These are phyloP conservation scores for Alliaria petiolata DNA, from an alignment of 345 rosid species.

Conservation along the genomic window DNA sequence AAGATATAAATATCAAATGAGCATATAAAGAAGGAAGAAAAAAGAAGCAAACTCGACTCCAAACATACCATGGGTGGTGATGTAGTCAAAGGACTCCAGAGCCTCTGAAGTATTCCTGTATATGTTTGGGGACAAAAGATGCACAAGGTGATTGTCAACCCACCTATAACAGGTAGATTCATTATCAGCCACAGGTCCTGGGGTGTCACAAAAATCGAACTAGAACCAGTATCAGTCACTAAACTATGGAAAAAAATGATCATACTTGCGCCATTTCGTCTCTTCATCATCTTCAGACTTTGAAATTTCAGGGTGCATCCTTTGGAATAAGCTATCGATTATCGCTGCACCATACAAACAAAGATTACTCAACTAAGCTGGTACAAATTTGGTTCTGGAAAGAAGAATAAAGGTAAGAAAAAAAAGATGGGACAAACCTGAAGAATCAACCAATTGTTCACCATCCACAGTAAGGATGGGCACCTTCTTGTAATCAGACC, in stretches of 20 bases:
- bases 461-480: constrained; percentile 79
- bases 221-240: neutral
- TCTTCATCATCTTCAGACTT: constrained; percentile 55
- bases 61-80: constrained; percentile 73
- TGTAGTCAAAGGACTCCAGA: constrained; percentile 85
- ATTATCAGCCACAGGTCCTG: constrained; percentile 1
- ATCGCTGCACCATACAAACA: constrained; percentile 51
- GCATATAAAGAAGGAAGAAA: neutral
- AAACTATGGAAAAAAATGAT: neutral
- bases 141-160: constrained; percentile 94
- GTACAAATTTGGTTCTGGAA: neutral
- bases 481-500: constrained; percentile 96
- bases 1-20: neutral
- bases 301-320: constrained; percentile 52
- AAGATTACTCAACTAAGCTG: neutral
- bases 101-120: constrained; percentile 78
- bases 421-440: constrained; percentile 45
- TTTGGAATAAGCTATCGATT: constrained; percentile 50
- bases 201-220: neutral
- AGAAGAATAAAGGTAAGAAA: neutral
- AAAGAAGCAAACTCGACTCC: neutral
- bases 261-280: constrained; percentile 75
- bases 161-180: constrained; percentile 46
- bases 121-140: constrained; percentile 87
- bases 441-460: constrained; percentile 84